Evolutionary conservation across 2,329 filamentous ascomycete species (phyloP).

Genomic region (Knufia fluminis): DNA sequence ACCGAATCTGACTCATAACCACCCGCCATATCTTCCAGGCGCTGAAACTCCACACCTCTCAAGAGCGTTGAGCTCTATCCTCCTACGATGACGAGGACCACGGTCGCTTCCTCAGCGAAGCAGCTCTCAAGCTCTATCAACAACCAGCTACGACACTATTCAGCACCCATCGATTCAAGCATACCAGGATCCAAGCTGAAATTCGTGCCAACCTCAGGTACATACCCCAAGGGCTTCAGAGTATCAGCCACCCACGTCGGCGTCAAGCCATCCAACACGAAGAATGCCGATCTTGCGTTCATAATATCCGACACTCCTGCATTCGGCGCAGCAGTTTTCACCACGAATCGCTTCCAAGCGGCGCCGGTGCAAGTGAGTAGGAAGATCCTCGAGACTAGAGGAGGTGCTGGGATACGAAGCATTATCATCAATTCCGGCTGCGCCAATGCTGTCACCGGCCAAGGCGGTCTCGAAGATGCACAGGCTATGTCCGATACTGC

Average conservation of each 20-base stretch:
- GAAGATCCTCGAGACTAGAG: constrained; percentile 57
- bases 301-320: constrained; percentile 80
- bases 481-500: constrained; percentile 70
- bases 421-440: constrained; percentile 93
- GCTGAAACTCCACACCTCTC: background rate
- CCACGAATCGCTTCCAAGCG: constrained; percentile 96
- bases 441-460: constrained; percentile 92
- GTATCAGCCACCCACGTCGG: constrained; percentile 83
- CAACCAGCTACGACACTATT: constrained; percentile 26
- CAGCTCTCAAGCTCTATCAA: background rate
- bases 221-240: constrained; percentile 81
- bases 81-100: background rate
- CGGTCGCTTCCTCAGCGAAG: background rate
- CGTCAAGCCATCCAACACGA: constrained; percentile 86
- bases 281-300: constrained; percentile 81
- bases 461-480: constrained; percentile 81
- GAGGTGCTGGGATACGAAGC: constrained; percentile 62
- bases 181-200: constrained; percentile 77
- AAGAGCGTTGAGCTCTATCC: background rate
- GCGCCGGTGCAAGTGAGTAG: constrained; percentile 84
- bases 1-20: no score
- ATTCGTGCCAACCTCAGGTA: constrained; percentile 76
- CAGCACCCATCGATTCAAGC: constrained; percentile 36
- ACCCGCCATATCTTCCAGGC: background rate
- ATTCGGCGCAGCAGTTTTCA: constrained; percentile 85